Evolutionary conservation across 2,329 filamentous ascomycete genomes (phyloP).

Genomic region (Trichoderma sp.): DNA sequence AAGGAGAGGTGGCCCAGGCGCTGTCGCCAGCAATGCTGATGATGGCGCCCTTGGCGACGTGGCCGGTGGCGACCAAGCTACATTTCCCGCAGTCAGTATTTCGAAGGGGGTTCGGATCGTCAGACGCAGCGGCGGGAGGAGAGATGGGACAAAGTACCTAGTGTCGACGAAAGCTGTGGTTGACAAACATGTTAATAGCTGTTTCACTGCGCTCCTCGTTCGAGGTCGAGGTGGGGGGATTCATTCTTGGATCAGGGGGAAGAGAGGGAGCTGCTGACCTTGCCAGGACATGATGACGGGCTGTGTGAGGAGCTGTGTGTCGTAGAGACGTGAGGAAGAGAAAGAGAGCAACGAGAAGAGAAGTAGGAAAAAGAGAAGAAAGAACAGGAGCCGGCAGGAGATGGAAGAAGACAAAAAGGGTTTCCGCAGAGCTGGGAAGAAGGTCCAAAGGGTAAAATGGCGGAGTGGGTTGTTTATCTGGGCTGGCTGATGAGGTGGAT

Average conservation of each 20-base stretch:
- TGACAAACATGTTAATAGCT: conserved; percentile 8
- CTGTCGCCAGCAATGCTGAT: conserved; percentile 79
- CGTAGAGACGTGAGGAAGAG: conserved; percentile 9
- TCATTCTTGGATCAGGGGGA: conserved; percentile 30
- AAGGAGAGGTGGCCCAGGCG: conserved; percentile 71
- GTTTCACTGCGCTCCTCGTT: background rate
- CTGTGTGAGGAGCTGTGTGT: conserved; percentile 17
- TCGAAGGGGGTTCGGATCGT: background rate
- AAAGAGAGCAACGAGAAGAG: conserved; percentile 13
- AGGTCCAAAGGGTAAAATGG: conserved; percentile 20
- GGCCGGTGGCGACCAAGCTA: conserved; percentile 78
- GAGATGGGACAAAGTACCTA: conserved; percentile 44
- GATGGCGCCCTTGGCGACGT: conserved; percentile 83
- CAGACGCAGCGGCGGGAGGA: background rate
- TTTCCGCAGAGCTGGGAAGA: conserved; percentile 6
- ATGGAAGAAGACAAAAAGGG: conserved; percentile 12
- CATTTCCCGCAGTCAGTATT: conserved; percentile 32
- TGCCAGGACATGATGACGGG: conserved; percentile 69
- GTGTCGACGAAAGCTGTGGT: conserved; percentile 54
- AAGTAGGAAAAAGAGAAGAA: background rate
- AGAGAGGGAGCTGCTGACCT: conserved; percentile 53
- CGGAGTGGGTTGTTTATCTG: conserved; percentile 28
- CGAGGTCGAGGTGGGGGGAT: conserved; percentile 36
- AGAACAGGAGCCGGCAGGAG: background rate
- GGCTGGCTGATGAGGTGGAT: conserved; percentile 16